phyloP scores from a whole-genome alignment of 345 rosid species.

The Eucalyptus sp. region DNA sequence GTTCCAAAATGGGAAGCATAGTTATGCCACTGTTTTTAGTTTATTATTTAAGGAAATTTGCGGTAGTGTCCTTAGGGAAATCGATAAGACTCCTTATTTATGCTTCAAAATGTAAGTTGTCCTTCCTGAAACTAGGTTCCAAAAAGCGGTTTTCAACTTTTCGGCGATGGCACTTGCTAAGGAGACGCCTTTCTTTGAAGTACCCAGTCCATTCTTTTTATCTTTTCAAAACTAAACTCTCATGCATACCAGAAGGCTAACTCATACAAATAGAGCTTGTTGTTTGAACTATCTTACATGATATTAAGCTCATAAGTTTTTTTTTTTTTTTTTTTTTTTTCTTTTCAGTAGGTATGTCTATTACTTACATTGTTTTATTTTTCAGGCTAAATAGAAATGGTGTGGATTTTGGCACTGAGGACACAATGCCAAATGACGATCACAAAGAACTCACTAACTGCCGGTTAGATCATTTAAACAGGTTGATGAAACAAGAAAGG shows the following conservation, averaged over 20 bases:
- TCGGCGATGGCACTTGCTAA: accelerated
- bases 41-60: background rate
- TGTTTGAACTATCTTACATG: too few relatives aligned
- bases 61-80: background rate
- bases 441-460: too few relatives aligned
- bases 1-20: accelerated
- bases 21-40: accelerated
- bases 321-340: too few relatives aligned
- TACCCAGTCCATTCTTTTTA: accelerated
- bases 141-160: background rate
- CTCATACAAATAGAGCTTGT: background rate
- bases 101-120: background rate
- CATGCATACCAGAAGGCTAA: background rate
- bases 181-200: background rate
- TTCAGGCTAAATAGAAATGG: too few relatives aligned
- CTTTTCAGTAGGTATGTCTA: too few relatives aligned
- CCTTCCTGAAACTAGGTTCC: background rate
- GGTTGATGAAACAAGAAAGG: too few relatives aligned
- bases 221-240: background rate
- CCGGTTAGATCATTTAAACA: too few relatives aligned
- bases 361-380: too few relatives aligned
- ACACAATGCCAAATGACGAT: too few relatives aligned
- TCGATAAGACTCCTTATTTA: accelerated
- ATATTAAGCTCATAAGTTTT: accelerated
- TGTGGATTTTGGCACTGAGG: too few relatives aligned